Percentiles rank a stretch among this genome's conserved stretches.
Evolutionary conservation across 208 protist species (phyloP).

Genomic region (Trichomonas gallinae): DNA sequence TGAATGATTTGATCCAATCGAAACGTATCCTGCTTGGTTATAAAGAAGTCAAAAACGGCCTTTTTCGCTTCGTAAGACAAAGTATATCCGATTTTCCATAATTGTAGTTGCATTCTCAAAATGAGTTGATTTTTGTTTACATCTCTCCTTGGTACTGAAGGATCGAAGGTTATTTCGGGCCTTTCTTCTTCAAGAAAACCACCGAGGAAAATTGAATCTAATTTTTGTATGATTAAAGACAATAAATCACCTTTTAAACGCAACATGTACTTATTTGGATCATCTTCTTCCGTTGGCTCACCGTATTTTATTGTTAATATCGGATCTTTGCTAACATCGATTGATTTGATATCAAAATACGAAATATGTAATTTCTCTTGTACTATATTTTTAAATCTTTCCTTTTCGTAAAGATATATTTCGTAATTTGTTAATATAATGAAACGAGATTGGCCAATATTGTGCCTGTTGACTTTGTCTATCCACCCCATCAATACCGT

Average conservation of each 20-base stretch:
- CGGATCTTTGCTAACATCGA: neutral
- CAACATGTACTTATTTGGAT: neutral
- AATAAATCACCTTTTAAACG: neutral
- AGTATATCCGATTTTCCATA: neutral
- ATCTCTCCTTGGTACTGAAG: neutral
- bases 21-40: neutral
- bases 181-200: neutral
- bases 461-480: neutral
- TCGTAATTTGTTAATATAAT: neutral
- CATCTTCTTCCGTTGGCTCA: neutral
- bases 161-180: neutral
- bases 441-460: neutral
- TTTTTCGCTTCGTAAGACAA: neutral
- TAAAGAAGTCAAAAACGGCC: neutral
- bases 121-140: neutral
- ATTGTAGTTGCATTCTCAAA: neutral
- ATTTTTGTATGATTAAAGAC: neutral
- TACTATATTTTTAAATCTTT: neutral
- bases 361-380: neutral
- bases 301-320: neutral
- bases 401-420: neutral
- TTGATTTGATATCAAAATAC: neutral
- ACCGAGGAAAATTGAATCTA: neutral
- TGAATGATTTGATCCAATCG: neutral
- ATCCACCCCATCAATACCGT: neutral